Evolutionary conservation across 202 grass and related monocot species (phyloP).

Genomic region (Tripidium arundinaceum): DNA sequence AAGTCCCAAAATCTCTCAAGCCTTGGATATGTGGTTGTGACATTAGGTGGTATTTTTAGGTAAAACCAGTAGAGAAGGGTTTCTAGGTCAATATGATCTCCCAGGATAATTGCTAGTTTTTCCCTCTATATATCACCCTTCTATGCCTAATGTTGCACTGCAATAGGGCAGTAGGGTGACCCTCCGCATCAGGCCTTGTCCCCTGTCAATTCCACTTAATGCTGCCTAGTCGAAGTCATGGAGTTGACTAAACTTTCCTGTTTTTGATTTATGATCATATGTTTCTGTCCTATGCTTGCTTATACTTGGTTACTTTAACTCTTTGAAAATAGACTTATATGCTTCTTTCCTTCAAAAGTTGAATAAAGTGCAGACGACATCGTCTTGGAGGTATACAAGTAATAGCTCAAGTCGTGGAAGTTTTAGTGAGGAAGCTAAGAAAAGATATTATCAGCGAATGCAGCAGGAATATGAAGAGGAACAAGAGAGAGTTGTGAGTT

Average conservation of each 20-base stretch:
- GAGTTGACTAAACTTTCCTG: not conserved
- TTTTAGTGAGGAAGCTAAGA: constrained; percentile 80
- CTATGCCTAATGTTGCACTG: not conserved
- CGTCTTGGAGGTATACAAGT: constrained; percentile 61
- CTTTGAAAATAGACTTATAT: constrained; percentile 20
- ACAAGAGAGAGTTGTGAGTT: constrained; percentile 94
- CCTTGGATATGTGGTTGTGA: not conserved
- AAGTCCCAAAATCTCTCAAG: not conserved
- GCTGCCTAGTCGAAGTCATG: too few species aligned
- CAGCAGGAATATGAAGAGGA: constrained; percentile 97
- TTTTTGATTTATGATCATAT: constrained; percentile 11
- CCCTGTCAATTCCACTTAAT: not conserved
- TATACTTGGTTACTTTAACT: not conserved
- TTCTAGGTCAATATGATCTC: not conserved
- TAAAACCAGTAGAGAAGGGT: not conserved
- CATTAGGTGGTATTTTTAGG: not conserved
- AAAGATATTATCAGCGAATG: constrained; percentile 83
- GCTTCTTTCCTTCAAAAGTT: constrained; percentile 41
- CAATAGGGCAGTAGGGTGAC: not conserved
- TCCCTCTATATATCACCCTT: not conserved
- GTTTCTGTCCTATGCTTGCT: not conserved
- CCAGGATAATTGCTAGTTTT: not conserved
- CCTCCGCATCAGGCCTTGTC: not conserved
- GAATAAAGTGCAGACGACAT: constrained; percentile 59
- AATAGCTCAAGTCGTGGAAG: constrained; percentile 49